Evolutionary conservation across 208 protist species (phyloP).

Genomic region (Acanthamoeba healyi): DNA sequence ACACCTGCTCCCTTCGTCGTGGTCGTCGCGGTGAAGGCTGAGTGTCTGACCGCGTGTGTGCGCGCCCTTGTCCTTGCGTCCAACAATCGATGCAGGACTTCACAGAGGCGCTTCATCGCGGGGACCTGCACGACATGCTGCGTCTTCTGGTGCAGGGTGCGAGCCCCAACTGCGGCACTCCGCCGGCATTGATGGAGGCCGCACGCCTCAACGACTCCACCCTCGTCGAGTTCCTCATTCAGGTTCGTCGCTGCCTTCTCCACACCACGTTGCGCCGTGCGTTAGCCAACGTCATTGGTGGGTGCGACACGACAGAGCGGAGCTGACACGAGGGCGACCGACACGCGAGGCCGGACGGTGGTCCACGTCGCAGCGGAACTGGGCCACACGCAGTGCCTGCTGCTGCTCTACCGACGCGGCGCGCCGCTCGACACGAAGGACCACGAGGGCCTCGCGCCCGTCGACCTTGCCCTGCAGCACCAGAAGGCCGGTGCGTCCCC

Average conservation of each 20-base stretch:
- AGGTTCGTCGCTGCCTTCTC: background rate
- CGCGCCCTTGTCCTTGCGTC: too few relatives aligned
- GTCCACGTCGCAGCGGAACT: background rate
- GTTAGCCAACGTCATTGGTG: background rate
- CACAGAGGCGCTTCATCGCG: background rate
- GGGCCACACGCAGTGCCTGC: background rate
- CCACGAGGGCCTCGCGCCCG: background rate
- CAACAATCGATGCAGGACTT: background rate
- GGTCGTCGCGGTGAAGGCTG: too few relatives aligned
- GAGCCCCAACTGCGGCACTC: background rate
- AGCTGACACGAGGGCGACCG: background rate
- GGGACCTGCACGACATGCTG: background rate
- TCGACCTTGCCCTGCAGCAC: background rate
- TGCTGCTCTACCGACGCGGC: slow-evolving; percentile 4
- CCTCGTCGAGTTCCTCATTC: slow-evolving; percentile 28
- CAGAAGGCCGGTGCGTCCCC: background rate
- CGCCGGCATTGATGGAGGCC: background rate
- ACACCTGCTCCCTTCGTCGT: too few relatives aligned
- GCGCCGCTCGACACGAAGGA: background rate
- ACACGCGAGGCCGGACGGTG: background rate
- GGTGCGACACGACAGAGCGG: background rate
- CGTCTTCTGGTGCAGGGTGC: background rate
- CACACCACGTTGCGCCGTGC: background rate
- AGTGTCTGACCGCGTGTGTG: too few relatives aligned
- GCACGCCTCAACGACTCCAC: background rate